Evolutionary conservation across 306 rosid genomes (phyloP).

Genomic region (Dryas alaskensis): DNA sequence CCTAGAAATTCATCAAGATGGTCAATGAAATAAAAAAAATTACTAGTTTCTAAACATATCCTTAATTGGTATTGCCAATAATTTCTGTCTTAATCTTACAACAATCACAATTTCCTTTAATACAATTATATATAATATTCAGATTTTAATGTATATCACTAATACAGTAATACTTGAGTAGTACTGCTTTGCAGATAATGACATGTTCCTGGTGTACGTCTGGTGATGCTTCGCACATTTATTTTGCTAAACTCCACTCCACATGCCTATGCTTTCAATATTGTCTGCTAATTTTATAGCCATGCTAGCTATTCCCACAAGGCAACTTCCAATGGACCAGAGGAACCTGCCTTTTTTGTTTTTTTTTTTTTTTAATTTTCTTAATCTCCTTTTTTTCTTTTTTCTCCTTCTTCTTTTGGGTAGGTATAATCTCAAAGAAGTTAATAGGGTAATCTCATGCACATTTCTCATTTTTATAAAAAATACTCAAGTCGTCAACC

Average conservation of each 20-base stretch:
- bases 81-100: too few relatives aligned
- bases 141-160: not conserved
- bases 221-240: conserved; percentile 11
- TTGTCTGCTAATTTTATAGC: conserved; percentile 7
- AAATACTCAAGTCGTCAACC: too few relatives aligned
- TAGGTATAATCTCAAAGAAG: too few relatives aligned
- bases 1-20: too few relatives aligned
- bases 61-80: too few relatives aligned
- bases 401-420: too few relatives aligned
- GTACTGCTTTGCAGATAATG: not conserved
- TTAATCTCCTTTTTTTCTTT: not conserved
- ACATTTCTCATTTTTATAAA: too few relatives aligned
- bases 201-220: not conserved
- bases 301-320: not conserved
- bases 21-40: too few relatives aligned
- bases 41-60: too few relatives aligned
- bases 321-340: conserved; percentile 8
- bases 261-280: conserved; percentile 5
- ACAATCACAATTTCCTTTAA: not conserved
- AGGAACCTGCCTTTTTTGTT: not conserved
- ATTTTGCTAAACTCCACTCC: not conserved
- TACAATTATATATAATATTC: not conserved
- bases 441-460: too few relatives aligned
- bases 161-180: not conserved
- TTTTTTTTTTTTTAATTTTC: too few relatives aligned